Evolutionary conservation across 2,329 filamentous ascomycete genomes (phyloP), one percentile per base, ranked within the genome.

Genomic region (Madurella mycetomatis): DNA sequence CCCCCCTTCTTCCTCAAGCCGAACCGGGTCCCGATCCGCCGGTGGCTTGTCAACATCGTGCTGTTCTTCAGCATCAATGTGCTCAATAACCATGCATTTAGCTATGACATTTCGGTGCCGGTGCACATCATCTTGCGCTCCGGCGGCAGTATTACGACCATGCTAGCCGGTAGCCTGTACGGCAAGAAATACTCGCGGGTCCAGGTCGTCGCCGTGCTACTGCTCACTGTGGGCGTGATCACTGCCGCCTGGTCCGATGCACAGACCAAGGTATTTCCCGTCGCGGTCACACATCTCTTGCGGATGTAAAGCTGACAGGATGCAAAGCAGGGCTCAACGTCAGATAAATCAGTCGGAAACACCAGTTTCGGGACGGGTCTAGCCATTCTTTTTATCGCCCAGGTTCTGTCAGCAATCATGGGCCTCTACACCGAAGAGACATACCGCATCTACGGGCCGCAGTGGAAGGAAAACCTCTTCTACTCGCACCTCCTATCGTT

Each of bases 71-170:
- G 82, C 58, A 94, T 99, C 72, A 99, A 97, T 65, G 84, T 97
- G 54, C 75, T 99, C 67, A 99, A 99, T 73, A 99, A 99, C 66
- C 92, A 92, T 77, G 94, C 92, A 7, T 99, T 99, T 70, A 92
- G 90, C 59, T 99, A 96, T 73, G 86, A 91, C 64, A 97, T 99
- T 53, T 96, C 91, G 7, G 90, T 99, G 0, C 94, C 94, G 1
- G 85, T 99, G 47, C 94, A 99, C 68, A 99, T 99, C 64, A 97
- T 99, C 62, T 78, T 99, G 31, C 84, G 94, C 50, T 96, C 92
- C 47, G 95, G 92, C 47, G 94, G 94, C 15, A 96, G 92, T 64
- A 95, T 97, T 58, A 95, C 92, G 4, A 97, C 94, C 9, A 95
- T 99, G 83, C 73, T 86, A 15, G 90, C 92, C n/a, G 94, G 94